Base-by-base conservation (phyloP, 2,329 filamentous ascomycete genomes). In the Epichloe coenophiala region DNA sequence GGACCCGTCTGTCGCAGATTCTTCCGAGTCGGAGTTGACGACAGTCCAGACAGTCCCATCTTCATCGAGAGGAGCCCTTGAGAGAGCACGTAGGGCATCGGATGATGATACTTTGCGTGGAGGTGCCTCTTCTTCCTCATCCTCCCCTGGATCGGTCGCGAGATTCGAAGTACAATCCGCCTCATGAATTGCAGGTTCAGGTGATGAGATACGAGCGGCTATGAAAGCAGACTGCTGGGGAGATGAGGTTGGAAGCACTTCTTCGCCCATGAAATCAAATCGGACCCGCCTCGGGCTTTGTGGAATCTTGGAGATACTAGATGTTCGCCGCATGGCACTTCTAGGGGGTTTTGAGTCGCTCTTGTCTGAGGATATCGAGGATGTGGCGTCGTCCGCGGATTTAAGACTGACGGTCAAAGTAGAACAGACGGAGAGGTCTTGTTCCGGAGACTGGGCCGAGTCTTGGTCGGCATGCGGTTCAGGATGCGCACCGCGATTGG, bases 221-320 rank as follows among this genome's bases (percentile, higher is more conserved):
- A 64, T 57, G 59, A 63, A 57, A 53, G 66, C 61, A 50, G 65
- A 57, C 50, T 61, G 55, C 54, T 71, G 69, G 45, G 78, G 79
- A 21, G 78, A 80, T 27, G 73, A 67, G 44, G 78, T 81, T 19
- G 80, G 77, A 51, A 81, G 65, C 37, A 84, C 77, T 58, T 83
- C 78, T 55, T 73, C 68, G 49, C 78, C 79, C 60, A 73, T 72
- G 44, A 83, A 74, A 38, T 80, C 74, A 55, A 83, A 83, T 45
- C 80, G 78, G 51, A 83, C 80, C 53, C 77, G 72, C 33, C 79
- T 73, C n/a, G 77, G 77, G 58, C 77, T 80, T 42, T 70, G 68
- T 5, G 65, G 66, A 49, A 72, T 71, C 47, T 69, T 73, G 27
- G 74, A 71, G 35, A 67, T 70, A 57, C 72, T 78, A 6, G 75